Evolutionary conservation across 495 filamentous ascomycete species (phyloP).

Genomic region (Hyaloscypha finlandica): DNA sequence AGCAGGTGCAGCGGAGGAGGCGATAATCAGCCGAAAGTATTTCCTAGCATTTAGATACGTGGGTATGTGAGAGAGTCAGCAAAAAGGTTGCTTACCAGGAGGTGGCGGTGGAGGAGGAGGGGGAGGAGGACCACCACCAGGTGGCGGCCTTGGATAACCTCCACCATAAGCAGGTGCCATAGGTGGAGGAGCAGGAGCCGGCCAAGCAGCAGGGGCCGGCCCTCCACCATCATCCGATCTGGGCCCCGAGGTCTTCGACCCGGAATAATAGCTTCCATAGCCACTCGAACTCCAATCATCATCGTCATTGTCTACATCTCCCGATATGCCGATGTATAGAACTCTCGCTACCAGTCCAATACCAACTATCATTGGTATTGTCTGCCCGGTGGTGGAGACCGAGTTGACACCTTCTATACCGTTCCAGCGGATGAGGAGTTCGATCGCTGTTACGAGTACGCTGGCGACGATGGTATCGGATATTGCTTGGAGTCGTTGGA

Average conservation of each 20-base stretch:
- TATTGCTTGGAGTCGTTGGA: conserved; percentile 32
- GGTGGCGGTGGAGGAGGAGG: background rate
- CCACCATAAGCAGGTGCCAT: background rate
- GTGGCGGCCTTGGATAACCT: background rate
- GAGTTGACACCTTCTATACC: conserved; percentile 37
- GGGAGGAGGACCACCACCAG: background rate
- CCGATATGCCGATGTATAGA: background rate
- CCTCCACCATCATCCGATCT: background rate
- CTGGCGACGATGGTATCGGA: conserved; percentile 34
- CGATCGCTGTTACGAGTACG: conserved; percentile 37
- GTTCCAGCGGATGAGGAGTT: conserved; percentile 40
- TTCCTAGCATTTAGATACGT: no score
- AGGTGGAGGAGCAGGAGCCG: background rate
- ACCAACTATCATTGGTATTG: conserved; percentile 41
- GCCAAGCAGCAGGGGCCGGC: background rate
- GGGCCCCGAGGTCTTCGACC: background rate
- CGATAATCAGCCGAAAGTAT: no score
- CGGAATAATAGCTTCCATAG: background rate
- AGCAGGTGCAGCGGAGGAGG: no score
- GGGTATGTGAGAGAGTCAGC: background rate
- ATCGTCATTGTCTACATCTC: background rate
- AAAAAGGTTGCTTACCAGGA: background rate
- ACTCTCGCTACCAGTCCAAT: conserved; percentile 7
- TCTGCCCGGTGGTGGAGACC: conserved; percentile 37
- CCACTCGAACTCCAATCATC: background rate